Conservation (phyloP, 2,329 filamentous ascomycete species). For the Monilinia laxa region DNA sequence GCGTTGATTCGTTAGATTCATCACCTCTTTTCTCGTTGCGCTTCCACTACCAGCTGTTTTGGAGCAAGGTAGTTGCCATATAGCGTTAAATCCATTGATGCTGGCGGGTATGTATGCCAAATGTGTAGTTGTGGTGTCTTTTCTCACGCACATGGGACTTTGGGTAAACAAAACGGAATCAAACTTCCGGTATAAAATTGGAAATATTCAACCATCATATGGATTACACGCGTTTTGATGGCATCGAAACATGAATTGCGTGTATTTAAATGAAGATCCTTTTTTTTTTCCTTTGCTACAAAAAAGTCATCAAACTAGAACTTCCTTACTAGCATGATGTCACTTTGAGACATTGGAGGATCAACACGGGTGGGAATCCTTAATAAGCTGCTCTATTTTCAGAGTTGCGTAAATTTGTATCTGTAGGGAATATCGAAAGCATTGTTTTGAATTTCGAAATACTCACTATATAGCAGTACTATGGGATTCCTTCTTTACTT, state of each 20-base stretch:
- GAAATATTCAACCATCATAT: not conserved
- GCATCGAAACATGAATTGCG: not conserved
- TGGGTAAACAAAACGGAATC: not conserved
- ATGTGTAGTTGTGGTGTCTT: not conserved
- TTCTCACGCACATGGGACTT: not conserved
- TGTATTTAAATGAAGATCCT: not conserved
- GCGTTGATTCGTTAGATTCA: slow-evolving; percentile 11
- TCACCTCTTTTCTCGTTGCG: not conserved
- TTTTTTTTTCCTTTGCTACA: not conserved
- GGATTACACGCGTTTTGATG: not conserved
- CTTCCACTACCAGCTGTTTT: not conserved
- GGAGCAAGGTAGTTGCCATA: slow-evolving; percentile 3
- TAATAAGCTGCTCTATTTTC: not conserved
- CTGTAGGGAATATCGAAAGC: too few relatives aligned
- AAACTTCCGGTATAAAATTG: not conserved
- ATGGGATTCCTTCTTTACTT: too few relatives aligned
- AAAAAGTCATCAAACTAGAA: not conserved
- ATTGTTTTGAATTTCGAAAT: too few relatives aligned
- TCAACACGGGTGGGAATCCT: not conserved
- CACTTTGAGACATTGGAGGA: not conserved
- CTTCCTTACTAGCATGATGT: not conserved
- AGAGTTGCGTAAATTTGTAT: not conserved
- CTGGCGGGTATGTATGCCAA: not conserved
- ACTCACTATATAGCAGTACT: too few relatives aligned
- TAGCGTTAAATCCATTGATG: not conserved